These are phyloP conservation scores for Pleurotus giganteus DNA, from an alignment of 768 basidiomycete genomes.

Conservation along the genomic window DNA sequence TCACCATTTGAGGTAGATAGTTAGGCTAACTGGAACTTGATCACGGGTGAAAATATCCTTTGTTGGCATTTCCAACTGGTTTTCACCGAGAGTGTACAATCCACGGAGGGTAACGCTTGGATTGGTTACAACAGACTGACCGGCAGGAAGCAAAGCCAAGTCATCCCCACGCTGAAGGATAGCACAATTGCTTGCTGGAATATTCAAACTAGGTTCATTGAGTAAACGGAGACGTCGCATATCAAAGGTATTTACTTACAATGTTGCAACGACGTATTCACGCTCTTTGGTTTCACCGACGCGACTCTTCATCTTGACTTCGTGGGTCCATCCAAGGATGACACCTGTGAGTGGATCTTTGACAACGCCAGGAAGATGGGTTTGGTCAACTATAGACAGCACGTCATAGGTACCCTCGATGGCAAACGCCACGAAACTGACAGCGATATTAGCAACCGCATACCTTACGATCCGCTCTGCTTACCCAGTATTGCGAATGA, in stretches of 20 bases:
- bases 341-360: conserved; percentile 62
- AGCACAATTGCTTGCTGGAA: conserved; percentile 85
- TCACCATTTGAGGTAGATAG: conserved; percentile 76
- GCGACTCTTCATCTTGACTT: conserved; percentile 74
- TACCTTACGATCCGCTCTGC: no score
- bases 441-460: conserved; percentile 14
- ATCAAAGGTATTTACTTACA: conserved; percentile 41
- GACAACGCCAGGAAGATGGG: conserved; percentile 62
- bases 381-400: conserved; percentile 81
- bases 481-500: conserved; percentile 6
- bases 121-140: conserved; percentile 83
- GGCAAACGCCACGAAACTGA: conserved; percentile 78
- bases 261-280: conserved; percentile 77
- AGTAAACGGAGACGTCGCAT: neutral
- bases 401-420: conserved; percentile 78
- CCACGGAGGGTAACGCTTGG: conserved; percentile 82
- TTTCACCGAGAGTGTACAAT: conserved; percentile 78
- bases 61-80: conserved; percentile 84
- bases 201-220: conserved; percentile 54
- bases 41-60: conserved; percentile 88
- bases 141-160: conserved; percentile 73
- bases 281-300: conserved; percentile 40
- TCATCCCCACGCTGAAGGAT: conserved; percentile 82
- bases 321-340: conserved; percentile 68
- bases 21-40: conserved; percentile 82